Percentiles rank a stretch among this genome's conserved stretches.
Evolutionary conservation across 306 rosid genomes (phyloP).

Genomic region (Prunus davidiana): DNA sequence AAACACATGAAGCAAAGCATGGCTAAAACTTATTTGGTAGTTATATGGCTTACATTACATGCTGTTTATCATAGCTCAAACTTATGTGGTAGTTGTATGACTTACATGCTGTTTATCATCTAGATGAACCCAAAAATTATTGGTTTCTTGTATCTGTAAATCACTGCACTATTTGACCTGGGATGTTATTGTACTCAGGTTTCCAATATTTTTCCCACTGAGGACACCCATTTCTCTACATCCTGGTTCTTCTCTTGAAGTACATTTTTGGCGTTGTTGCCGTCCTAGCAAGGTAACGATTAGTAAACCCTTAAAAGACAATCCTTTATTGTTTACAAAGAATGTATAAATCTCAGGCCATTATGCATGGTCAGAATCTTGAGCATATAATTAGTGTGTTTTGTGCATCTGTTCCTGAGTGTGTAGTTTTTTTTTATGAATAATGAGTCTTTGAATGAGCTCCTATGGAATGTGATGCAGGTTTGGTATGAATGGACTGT

Average conservation of each 20-base stretch:
- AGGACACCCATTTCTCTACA: constrained; percentile 57
- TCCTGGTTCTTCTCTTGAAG: constrained; percentile 65
- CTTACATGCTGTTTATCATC: not conserved
- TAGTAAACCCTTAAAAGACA: not conserved
- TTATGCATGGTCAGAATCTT: not conserved
- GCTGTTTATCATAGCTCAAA: not conserved
- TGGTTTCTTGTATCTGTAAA: not conserved
- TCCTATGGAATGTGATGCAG: constrained; percentile 32
- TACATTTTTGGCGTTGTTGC: constrained; percentile 87
- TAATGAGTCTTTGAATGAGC: not conserved
- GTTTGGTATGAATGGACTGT: constrained; percentile 96
- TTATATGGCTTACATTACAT: not conserved
- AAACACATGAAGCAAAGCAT: not conserved
- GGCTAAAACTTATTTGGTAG: not conserved
- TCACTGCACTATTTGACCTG: not conserved
- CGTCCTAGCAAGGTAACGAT: constrained; percentile 54
- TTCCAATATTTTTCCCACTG: constrained; percentile 84
- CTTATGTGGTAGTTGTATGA: not conserved
- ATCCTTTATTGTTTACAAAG: not conserved
- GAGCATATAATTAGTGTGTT: not conserved
- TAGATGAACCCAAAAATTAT: not conserved
- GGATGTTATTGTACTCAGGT: constrained; percentile 39
- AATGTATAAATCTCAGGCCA: not conserved
- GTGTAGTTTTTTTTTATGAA: not conserved
- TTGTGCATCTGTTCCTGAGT: not conserved